These are phyloP conservation scores for Breviolum minutum DNA, from an alignment of 73 alveolate species.

Conservation along the genomic window DNA sequence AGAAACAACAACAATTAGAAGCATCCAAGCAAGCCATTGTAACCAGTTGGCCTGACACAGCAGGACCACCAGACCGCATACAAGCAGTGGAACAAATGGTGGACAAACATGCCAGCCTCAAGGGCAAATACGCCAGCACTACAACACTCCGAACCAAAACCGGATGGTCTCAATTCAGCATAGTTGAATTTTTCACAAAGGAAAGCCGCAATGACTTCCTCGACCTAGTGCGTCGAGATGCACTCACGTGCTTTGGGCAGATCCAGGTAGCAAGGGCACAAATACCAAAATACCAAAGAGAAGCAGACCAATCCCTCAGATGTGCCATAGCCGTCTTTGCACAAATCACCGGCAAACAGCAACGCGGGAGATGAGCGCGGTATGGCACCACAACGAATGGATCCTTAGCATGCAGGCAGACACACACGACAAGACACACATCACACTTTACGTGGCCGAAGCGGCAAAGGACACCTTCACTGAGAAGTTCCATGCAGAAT, in stretches of 20 bases:
- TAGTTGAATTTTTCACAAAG: constrained; percentile 21
- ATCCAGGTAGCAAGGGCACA: constrained; percentile 15
- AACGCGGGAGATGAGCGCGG: no score
- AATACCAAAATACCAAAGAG: constrained; percentile 15
- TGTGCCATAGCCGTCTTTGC: constrained; percentile 39
- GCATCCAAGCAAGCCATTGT: constrained; percentile 70
- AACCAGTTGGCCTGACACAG: constrained; percentile 20
- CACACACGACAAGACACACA: background rate
- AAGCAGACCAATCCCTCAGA: constrained; percentile 8
- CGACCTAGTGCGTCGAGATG: constrained; percentile 12
- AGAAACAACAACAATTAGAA: constrained; percentile 31
- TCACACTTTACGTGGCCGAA: background rate
- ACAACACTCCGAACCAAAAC: background rate
- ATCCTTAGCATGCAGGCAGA: background rate
- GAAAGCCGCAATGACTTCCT: constrained; percentile 5
- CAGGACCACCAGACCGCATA: background rate
- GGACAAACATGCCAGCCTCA: background rate
- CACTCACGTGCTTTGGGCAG: constrained; percentile 7
- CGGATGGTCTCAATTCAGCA: constrained; percentile 19
- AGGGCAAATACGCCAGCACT: background rate
- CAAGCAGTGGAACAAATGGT: background rate
- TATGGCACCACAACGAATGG: no score
- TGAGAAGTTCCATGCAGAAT: background rate
- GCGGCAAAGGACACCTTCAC: background rate
- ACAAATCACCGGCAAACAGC: background rate